These are phyloP conservation scores for Stentor roeselii DNA, from an alignment of 73 alveolate genomes.

Conservation along the genomic window DNA sequence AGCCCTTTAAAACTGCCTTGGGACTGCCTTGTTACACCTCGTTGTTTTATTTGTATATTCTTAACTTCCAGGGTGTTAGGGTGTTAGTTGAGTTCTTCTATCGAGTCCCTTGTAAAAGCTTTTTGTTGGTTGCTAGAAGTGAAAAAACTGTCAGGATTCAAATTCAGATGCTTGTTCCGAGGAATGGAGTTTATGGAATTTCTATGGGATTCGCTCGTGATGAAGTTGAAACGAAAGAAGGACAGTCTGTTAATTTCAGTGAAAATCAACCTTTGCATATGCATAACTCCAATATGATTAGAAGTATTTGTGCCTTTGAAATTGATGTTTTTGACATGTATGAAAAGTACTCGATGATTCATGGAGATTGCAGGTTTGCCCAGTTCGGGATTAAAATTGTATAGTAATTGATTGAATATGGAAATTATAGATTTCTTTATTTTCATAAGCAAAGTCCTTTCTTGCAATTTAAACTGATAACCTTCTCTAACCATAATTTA, in stretches of 20 bases:
- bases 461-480: too few species aligned
- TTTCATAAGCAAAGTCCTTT: too few species aligned
- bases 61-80: not conserved
- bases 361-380: conserved; percentile 26
- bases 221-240: conserved; percentile 17
- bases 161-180: conserved; percentile 17
- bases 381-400: conserved; percentile 20
- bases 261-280: conserved; percentile 4
- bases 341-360: conserved; percentile 28
- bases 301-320: conserved; percentile 27
- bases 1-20: not conserved
- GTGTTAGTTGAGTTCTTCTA: conserved; percentile 17
- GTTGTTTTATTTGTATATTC: conserved; percentile 2
- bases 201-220: conserved; percentile 4
- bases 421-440: too few species aligned
- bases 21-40: conserved; percentile 9
- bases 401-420: not conserved
- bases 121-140: not conserved
- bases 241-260: not conserved
- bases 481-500: too few species aligned
- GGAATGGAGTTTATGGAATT: not conserved
- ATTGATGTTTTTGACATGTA: conserved; percentile 7
- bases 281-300: not conserved
- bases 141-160: not conserved
- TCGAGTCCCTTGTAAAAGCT: not conserved